phyloP scores from a whole-genome alignment of 2,329 filamentous ascomycete species.

The Onygenales sp. region DNA sequence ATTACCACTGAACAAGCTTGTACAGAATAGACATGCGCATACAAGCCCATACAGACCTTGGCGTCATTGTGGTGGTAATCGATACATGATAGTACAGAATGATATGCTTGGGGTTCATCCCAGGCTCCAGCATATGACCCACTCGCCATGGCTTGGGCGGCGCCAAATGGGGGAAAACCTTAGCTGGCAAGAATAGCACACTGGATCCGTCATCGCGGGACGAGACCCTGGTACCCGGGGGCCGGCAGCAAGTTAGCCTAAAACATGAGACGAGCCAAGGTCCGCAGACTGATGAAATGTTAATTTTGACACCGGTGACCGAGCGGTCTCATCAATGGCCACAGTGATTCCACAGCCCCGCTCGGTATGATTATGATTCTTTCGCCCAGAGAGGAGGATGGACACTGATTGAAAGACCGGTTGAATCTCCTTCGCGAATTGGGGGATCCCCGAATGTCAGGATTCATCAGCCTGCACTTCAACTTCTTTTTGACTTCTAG shows the following conservation, averaged over 20 bases:
- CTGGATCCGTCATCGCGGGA: conserved; percentile 28
- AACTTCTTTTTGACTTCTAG: too few species aligned
- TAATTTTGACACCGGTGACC: not conserved
- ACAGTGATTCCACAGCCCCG: not conserved
- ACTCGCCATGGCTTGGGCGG: not conserved
- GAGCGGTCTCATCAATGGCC: too few species aligned
- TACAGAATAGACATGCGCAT: too few species aligned
- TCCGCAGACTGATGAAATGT: not conserved
- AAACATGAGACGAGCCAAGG: not conserved
- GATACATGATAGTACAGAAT: not conserved
- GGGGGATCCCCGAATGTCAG: too few species aligned
- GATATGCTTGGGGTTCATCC: not conserved
- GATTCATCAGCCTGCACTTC: too few species aligned
- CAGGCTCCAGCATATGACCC: conserved; percentile 2
- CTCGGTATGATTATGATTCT: too few species aligned
- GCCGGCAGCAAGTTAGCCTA: conserved; percentile 5
- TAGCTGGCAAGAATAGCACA: not conserved
- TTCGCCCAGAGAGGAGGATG: too few species aligned
- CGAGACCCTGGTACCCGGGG: conserved; percentile 20
- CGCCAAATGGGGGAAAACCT: conserved; percentile 1
- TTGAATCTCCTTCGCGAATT: too few species aligned
- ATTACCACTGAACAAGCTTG: too few species aligned
- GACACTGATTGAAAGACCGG: too few species aligned
- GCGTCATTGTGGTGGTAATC: too few species aligned
- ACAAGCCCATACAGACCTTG: too few species aligned